A percentile compares a stretch with the other conserved stretches of the same genome.
Evolutionary conservation across 148 eudicot species (phyloP).

Genomic region (Hydrangea macrophylla): DNA sequence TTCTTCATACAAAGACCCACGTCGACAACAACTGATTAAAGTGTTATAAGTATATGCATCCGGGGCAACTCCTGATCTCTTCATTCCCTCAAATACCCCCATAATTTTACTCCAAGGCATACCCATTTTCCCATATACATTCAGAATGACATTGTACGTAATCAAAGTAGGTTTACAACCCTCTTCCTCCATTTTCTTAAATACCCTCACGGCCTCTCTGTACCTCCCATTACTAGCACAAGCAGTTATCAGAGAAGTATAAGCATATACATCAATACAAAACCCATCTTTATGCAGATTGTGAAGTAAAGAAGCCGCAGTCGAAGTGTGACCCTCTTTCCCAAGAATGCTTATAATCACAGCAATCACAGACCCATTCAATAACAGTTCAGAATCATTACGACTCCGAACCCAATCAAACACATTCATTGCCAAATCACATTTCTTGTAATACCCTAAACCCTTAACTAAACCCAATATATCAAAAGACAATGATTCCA

Average conservation of each 20-base stretch:
- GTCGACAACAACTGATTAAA: constrained; percentile 75
- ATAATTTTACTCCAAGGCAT: constrained; percentile 71
- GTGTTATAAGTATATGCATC: constrained; percentile 91
- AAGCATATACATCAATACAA: constrained; percentile 70
- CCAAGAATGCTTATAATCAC: constrained; percentile 68
- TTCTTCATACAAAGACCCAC: constrained; percentile 76
- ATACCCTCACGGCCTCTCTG: constrained; percentile 71
- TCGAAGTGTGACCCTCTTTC: constrained; percentile 61
- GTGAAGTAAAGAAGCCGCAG: constrained; percentile 55
- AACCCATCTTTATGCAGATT: constrained; percentile 57
- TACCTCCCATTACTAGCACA: constrained; percentile 71
- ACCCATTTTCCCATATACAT: constrained; percentile 89
- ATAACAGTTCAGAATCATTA: constrained; percentile 25
- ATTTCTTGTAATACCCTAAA: constrained; percentile 61
- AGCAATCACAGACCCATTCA: constrained; percentile 65
- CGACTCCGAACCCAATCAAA: constrained; percentile 60
- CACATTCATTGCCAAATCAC: constrained; percentile 55
- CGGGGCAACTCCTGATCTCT: constrained; percentile 55
- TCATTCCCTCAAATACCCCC: constrained; percentile 58
- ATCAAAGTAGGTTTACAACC: constrained; percentile 81
- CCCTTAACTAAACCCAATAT: constrained; percentile 71
- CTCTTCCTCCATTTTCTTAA: constrained; percentile 74
- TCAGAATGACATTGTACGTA: constrained; percentile 79
- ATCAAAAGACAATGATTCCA: constrained; percentile 38
- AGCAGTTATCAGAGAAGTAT: constrained; percentile 72